phyloP scores from a whole-genome alignment of 2,329 filamentous ascomycete genomes.

The Mycocentrospora acerina region DNA sequence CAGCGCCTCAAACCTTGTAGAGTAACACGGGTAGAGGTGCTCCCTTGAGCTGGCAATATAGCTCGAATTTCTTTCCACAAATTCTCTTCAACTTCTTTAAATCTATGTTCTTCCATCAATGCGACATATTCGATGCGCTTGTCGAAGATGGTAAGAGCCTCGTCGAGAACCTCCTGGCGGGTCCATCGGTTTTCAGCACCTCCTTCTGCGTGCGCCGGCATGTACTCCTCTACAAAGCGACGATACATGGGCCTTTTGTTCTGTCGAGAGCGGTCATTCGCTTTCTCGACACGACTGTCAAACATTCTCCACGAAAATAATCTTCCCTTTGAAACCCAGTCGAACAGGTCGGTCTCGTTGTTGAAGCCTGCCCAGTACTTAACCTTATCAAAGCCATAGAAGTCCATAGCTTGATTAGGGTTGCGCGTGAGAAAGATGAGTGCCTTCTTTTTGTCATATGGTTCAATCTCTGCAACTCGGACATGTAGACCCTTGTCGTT shows the following conservation, averaged over 20 bases:
- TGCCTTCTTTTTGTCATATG: slow-evolving; percentile 56
- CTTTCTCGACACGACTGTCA: slow-evolving; percentile 35
- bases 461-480: slow-evolving; percentile 68
- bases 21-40: slow-evolving; percentile 17
- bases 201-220: slow-evolving; percentile 55
- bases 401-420: slow-evolving; percentile 58
- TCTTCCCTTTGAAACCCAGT: slow-evolving; percentile 60
- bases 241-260: slow-evolving; percentile 58
- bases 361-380: slow-evolving; percentile 60
- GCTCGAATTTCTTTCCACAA: slow-evolving; percentile 52
- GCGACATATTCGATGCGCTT: slow-evolving; percentile 49
- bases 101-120: slow-evolving; percentile 43
- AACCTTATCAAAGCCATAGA: slow-evolving; percentile 60
- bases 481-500: slow-evolving; percentile 66
- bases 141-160: slow-evolving; percentile 57
- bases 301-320: slow-evolving; percentile 56
- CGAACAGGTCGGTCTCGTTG: slow-evolving; percentile 58
- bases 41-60: slow-evolving; percentile 25
- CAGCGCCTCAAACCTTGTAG: slow-evolving; percentile 38
- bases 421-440: slow-evolving; percentile 63
- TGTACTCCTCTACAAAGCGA: slow-evolving; percentile 63
- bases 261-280: slow-evolving; percentile 61
- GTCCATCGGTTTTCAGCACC: slow-evolving; percentile 17
- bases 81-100: slow-evolving; percentile 37
- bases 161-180: slow-evolving; percentile 52